Evolutionary conservation across 805 yeast genomes (phyloP).

Genomic region (Jamesozyma jinghongensis): DNA sequence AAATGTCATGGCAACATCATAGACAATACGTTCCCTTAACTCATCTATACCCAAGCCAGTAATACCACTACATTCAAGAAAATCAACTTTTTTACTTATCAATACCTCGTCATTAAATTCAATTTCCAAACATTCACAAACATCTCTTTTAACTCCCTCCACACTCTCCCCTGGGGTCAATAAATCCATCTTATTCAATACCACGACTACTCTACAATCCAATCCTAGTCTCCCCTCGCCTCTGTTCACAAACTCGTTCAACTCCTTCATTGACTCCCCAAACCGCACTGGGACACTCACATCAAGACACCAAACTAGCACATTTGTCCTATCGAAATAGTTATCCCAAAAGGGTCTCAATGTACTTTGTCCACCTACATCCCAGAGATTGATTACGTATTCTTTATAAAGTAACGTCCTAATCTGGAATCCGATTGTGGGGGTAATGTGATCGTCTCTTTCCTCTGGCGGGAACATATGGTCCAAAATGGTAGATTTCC

Average conservation of each 20-base stretch:
- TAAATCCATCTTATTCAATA: conserved; percentile 69
- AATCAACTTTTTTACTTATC: conserved; percentile 2
- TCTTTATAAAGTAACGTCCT: conserved; percentile 41
- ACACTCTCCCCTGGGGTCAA: conserved; percentile 16
- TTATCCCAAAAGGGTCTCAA: conserved; percentile 88
- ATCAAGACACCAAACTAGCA: conserved; percentile 82
- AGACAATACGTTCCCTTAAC: conserved; percentile 3
- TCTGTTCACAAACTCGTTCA: conserved; percentile 44
- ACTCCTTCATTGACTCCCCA: conserved; percentile 55
- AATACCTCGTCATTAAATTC: not conserved
- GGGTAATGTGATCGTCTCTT: conserved; percentile 46
- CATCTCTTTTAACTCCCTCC: not conserved
- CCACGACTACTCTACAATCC: conserved; percentile 43
- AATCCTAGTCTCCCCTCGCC: conserved; percentile 57
- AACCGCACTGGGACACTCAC: conserved; percentile 48
- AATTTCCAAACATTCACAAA: not conserved
- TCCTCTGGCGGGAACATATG: conserved; percentile 34
- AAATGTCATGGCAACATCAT: not conserved
- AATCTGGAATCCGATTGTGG: conserved; percentile 88
- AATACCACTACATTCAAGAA: conserved; percentile 17
- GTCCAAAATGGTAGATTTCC: conserved; percentile 78
- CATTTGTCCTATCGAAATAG: conserved; percentile 76
- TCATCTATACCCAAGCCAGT: conserved; percentile 15
- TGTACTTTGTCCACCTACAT: conserved; percentile 83
- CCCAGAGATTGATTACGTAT: conserved; percentile 59